Evolutionary conservation across 768 basidiomycete species (phyloP).

Genomic region (Suillus variegatus): DNA sequence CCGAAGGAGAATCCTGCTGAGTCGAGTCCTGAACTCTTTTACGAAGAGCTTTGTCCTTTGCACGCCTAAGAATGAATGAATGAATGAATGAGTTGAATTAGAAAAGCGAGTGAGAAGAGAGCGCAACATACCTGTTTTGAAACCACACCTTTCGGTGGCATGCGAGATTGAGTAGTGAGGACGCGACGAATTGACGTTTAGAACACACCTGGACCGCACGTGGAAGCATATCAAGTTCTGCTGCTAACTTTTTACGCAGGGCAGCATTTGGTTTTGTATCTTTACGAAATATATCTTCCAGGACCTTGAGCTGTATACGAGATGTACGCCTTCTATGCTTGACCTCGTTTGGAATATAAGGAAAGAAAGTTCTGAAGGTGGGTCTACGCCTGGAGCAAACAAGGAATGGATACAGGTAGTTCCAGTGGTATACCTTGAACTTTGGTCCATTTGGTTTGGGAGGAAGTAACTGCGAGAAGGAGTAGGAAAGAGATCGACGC

Average conservation of each 20-base stretch:
- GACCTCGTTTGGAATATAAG: constrained; percentile 90
- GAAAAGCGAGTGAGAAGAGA: constrained; percentile 12
- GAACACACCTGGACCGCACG: constrained; percentile 88
- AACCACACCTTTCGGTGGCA: constrained; percentile 74
- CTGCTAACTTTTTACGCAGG: constrained; percentile 76
- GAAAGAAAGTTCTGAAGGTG: constrained; percentile 79
- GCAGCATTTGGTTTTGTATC: constrained; percentile 91
- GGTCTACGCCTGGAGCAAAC: constrained; percentile 59
- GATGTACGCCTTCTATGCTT: constrained; percentile 94
- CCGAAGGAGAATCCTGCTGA: constrained; percentile 20
- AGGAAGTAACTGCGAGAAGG: constrained; percentile 18
- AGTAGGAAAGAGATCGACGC: constrained; percentile 17
- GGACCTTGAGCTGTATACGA: constrained; percentile 81
- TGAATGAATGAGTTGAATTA: background rate
- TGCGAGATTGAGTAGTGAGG: constrained; percentile 22
- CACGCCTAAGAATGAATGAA: constrained; percentile 51
- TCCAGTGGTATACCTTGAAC: constrained; percentile 27
- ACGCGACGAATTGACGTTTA: constrained; percentile 14
- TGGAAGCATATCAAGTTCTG: constrained; percentile 87
- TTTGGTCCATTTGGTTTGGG: constrained; percentile 31
- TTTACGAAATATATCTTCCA: constrained; percentile 83
- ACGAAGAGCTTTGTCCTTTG: constrained; percentile 78
- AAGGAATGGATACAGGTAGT: constrained; percentile 46
- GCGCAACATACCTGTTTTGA: constrained; percentile 67
- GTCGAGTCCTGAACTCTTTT: constrained; percentile 39